Conservation (phyloP, 169 alveolate genomes). For the Haemoproteus tartakovskyi region DNA sequence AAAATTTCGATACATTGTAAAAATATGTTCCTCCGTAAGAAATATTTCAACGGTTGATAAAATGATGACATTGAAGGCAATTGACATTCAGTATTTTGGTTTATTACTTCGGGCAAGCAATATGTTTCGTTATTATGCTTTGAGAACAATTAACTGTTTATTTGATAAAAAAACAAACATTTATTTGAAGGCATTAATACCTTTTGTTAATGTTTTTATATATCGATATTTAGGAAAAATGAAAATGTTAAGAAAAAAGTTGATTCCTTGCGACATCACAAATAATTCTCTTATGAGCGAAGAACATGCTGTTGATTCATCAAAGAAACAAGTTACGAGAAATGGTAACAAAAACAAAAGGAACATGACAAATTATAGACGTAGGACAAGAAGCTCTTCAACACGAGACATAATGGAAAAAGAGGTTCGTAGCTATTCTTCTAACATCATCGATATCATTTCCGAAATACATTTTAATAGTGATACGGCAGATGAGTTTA, state of each 20-base stretch:
- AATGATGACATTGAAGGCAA: constrained; percentile 19
- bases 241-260: too few species aligned
- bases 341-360: too few species aligned
- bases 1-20: constrained; percentile 46
- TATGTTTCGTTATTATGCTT: constrained; percentile 26
- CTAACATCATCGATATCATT: too few species aligned
- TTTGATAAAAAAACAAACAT: constrained; percentile 3
- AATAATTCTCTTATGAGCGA: too few species aligned
- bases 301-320: too few species aligned
- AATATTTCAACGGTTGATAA: constrained; percentile 28
- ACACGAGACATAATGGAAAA: too few species aligned
- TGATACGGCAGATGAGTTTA: not conserved
- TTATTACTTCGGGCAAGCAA: constrained; percentile 53
- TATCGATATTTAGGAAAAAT: too few species aligned
- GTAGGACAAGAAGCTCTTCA: too few species aligned
- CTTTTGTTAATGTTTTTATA: constrained; percentile 39
- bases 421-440: too few species aligned
- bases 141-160: constrained; percentile 49
- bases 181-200: constrained; percentile 17
- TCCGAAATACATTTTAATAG: not conserved
- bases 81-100: constrained; percentile 11
- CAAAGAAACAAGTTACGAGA: too few species aligned
- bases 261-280: too few species aligned
- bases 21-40: constrained; percentile 11
- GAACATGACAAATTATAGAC: too few species aligned